Conservation (phyloP, 2,329 filamentous ascomycete species). For the Zarea fungicola region DNA sequence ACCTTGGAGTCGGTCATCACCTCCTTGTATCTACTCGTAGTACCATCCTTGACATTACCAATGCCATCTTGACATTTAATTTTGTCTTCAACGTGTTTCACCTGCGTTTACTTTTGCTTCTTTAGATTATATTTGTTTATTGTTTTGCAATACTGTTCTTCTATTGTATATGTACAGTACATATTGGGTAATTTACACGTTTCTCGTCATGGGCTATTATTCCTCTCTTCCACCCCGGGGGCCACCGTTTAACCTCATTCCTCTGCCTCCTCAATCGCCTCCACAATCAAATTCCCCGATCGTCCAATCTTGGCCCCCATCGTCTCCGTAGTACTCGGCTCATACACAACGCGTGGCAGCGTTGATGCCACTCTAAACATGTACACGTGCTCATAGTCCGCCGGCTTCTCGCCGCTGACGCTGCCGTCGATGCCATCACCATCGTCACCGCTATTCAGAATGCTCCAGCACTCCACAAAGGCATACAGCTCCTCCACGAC, state of each 20-base stretch:
- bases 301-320: constrained; percentile 71
- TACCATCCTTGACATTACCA: no score
- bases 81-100: not conserved
- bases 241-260: constrained; percentile 25
- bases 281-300: constrained; percentile 86
- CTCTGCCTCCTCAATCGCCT: constrained; percentile 44
- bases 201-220: no score
- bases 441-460: constrained; percentile 41
- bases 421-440: constrained; percentile 23
- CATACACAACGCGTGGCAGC: constrained; percentile 78
- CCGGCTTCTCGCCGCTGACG: constrained; percentile 46
- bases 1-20: no score
- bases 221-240: no score
- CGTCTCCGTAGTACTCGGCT: constrained; percentile 58
- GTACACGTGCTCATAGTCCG: constrained; percentile 74
- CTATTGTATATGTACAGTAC: no score
- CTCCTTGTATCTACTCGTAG: no score
- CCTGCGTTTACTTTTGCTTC: not conserved
- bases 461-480: constrained; percentile 85
- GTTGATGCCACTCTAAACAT: constrained; percentile 79
- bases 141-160: not conserved
- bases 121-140: not conserved
- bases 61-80: no score
- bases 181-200: no score
- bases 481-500: constrained; percentile 87